Percentiles rank a stretch among this genome's conserved stretches.
These are phyloP conservation scores for Dictyostelium purpureum DNA, from an alignment of 78 protist genomes.

Conservation along the genomic window DNA sequence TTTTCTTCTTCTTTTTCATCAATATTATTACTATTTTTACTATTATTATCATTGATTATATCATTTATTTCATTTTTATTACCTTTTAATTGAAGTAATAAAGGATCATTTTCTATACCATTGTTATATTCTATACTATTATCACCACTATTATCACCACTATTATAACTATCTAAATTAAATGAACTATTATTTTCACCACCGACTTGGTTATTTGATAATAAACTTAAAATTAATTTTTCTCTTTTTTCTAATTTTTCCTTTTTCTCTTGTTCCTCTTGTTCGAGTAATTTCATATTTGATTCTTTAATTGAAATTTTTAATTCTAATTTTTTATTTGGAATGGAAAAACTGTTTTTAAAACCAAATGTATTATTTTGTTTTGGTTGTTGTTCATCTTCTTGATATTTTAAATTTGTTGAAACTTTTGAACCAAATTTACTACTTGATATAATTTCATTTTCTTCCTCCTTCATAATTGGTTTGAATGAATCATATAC, in stretches of 20 bases:
- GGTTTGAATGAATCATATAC: neutral
- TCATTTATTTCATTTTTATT: too few relatives aligned
- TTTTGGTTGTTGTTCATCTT: neutral
- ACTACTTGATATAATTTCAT: neutral
- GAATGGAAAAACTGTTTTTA: neutral
- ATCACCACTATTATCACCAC: too few relatives aligned
- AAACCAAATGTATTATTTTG: neutral
- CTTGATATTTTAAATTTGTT: neutral
- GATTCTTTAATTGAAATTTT: neutral
- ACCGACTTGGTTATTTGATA: too few relatives aligned
- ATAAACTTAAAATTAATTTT: neutral
- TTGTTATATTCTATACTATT: too few relatives aligned
- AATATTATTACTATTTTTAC: too few relatives aligned
- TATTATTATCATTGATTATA: too few relatives aligned
- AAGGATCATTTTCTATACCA: neutral
- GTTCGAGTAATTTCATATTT: neutral
- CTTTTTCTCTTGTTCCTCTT: neutral
- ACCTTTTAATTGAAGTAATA: neutral
- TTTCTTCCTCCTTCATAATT: neutral
- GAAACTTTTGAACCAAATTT: neutral
- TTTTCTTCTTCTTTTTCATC: neutral
- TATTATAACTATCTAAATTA: too few relatives aligned
- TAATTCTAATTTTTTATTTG: neutral
- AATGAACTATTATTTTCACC: too few relatives aligned
- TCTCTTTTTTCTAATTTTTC: neutral